Evolutionary conservation across 2,329 filamentous ascomycete species (phyloP).

Genomic region (Nannizziopsis barbatae): DNA sequence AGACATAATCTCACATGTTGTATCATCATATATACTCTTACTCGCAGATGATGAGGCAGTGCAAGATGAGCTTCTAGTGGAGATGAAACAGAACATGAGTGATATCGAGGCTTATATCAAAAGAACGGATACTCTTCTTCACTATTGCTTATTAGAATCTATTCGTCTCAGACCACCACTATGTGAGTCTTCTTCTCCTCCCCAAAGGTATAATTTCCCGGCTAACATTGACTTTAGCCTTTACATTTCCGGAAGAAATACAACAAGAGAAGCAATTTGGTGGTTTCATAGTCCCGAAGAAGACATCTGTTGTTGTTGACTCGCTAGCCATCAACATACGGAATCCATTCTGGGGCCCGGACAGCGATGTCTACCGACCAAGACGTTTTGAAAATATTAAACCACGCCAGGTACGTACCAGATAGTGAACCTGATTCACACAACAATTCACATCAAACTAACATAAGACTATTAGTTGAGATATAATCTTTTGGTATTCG

Average conservation of each 20-base stretch:
- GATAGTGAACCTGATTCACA: neutral
- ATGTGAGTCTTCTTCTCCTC: too few relatives aligned
- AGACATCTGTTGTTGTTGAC: slow-evolving; percentile 36
- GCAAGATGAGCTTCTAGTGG: too few relatives aligned
- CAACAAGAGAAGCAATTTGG: slow-evolving; percentile 27
- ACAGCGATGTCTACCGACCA: slow-evolving; percentile 28
- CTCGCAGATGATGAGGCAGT: too few relatives aligned
- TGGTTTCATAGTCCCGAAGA: slow-evolving; percentile 30
- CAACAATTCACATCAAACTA: neutral
- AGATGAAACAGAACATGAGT: too few relatives aligned
- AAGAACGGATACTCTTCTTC: slow-evolving; percentile 21
- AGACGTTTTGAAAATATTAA: slow-evolving; percentile 14
- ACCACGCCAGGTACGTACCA: too few relatives aligned
- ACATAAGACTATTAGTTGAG: neutral
- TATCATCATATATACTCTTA: too few relatives aligned
- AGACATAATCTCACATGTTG: too few relatives aligned
- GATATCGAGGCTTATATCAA: slow-evolving; percentile 18
- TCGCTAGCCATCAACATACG: slow-evolving; percentile 35
- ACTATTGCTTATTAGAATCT: slow-evolving; percentile 33
- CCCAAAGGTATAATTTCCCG: too few relatives aligned
- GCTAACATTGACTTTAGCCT: slow-evolving; percentile 23
- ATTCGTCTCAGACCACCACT: slow-evolving; percentile 28
- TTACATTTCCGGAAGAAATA: slow-evolving; percentile 33
- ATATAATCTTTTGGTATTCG: slow-evolving; percentile 8
- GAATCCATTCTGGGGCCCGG: slow-evolving; percentile 32